A percentile compares a stretch with the other conserved stretches of the same genome.
Evolutionary conservation across 2,329 filamentous ascomycete species (phyloP).

Genomic region (Fusarium incarnatum): DNA sequence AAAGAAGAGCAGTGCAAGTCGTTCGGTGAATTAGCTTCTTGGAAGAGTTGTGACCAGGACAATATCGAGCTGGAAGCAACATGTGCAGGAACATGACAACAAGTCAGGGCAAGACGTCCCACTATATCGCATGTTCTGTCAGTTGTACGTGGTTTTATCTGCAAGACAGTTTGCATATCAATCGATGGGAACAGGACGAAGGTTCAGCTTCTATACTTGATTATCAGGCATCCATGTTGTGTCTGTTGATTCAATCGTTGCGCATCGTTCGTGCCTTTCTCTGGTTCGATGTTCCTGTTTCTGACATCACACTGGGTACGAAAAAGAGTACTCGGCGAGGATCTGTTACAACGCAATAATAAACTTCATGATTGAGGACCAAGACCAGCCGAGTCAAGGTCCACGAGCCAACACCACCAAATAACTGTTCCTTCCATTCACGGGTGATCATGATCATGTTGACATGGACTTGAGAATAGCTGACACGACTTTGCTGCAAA

Average conservation of each 20-base stretch:
- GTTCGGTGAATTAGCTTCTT: conserved; percentile 14
- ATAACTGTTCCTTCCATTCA: conserved; percentile 10
- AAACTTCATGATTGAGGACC: conserved; percentile 44
- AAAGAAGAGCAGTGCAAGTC: conserved; percentile 23
- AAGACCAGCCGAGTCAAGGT: conserved; percentile 44
- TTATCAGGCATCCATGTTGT: conserved; percentile 29
- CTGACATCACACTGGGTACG: conserved; percentile 18
- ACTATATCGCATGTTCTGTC: background rate
- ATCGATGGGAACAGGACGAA: conserved; percentile 23
- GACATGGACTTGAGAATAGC: conserved; percentile 9
- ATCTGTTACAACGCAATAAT: conserved; percentile 42
- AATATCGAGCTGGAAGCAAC: conserved; percentile 28
- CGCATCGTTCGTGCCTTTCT: conserved; percentile 14
- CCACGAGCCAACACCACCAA: conserved; percentile 43
- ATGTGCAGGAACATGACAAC: conserved; percentile 10
- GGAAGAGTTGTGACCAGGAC: conserved; percentile 23
- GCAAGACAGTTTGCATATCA: conserved; percentile 15
- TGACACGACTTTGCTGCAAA: conserved; percentile 1
- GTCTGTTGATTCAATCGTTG: conserved; percentile 30
- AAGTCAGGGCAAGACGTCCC: conserved; percentile 2
- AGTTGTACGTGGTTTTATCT: conserved; percentile 10
- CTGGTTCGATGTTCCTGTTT: conserved; percentile 32
- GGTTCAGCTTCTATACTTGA: conserved; percentile 34
- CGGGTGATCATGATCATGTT: conserved; percentile 30
- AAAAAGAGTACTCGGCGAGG: conserved; percentile 22